Conservation (phyloP, 2,329 filamentous ascomycete genomes). For the Endothia cerciana region DNA sequence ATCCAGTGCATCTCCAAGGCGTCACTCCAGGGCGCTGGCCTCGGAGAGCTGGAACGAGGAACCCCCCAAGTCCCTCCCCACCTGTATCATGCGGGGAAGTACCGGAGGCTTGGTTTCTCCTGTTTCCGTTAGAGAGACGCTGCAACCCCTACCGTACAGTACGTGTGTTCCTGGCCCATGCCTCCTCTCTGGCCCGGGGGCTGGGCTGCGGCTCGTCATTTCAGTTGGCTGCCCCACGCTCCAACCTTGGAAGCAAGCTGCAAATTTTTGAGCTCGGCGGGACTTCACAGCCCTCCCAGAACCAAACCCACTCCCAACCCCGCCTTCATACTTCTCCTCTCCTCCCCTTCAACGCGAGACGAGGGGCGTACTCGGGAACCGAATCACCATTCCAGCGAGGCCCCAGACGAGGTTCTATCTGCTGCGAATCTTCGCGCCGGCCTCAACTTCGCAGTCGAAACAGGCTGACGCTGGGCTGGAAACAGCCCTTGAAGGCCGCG, state of each 20-base stretch:
- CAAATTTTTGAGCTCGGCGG: conserved; percentile 25
- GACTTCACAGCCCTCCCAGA: conserved; percentile 8
- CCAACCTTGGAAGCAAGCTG: conserved; percentile 23
- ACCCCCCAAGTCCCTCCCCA: conserved; percentile 1
- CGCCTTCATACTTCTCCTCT: conserved; percentile 7
- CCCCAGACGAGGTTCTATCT: background rate
- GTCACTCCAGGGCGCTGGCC: background rate
- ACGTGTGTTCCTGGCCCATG: conserved; percentile 1
- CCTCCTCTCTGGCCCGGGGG: conserved; percentile 9
- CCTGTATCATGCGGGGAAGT: conserved; percentile 8
- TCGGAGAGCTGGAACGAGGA: conserved; percentile 3
- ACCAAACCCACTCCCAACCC: conserved; percentile 7
- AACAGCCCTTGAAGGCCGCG: conserved; percentile 43
- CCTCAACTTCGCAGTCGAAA: conserved; percentile 14
- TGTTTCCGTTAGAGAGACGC: conserved; percentile 10
- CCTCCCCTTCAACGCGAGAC: conserved; percentile 6
- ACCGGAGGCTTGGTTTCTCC: conserved; percentile 15
- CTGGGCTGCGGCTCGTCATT: background rate
- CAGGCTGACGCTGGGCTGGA: conserved; percentile 43
- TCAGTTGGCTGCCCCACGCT: background rate
- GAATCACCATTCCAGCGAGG: too few species aligned
- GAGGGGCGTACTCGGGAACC: conserved; percentile 13
- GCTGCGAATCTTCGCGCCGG: background rate
- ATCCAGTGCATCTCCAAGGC: background rate
- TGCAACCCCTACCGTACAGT: too few species aligned